Base-by-base conservation (phyloP, 768 basidiomycete genomes). In the Agaricus bisporus region DNA sequence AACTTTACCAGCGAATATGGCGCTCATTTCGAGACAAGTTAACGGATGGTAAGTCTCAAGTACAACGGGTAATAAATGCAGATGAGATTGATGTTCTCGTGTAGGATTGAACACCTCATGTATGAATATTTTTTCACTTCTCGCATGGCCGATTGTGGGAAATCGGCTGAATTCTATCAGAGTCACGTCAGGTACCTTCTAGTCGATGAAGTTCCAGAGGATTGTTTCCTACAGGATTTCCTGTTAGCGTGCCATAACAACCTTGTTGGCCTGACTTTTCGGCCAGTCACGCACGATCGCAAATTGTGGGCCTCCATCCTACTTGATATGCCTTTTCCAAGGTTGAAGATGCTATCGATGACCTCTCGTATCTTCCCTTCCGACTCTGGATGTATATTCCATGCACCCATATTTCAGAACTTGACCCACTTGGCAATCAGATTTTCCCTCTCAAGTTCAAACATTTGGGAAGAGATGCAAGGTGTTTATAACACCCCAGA, bases 81-180 rank as follows among this genome's bases (percentile, higher is more conserved):
- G 20, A 38, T 22, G 18, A 10, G 10, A 49, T n/a, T 3, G 4
- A 4, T 20, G 18, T 11, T 20, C 7, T 7, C n/a, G 17, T 17
- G n/a, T 26, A 52, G 51, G 51, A 38, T 45, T 26, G 43, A 52
- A 2, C 43, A 42, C 11, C 51, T 52, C 22, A 38, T 52, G 9
- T 52, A 52, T 15, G 8, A 22, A 35, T 26, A 18, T 20, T 45
- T 52, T 18, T 4, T 28, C 2, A 32, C 49, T 11, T 41, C 41
- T 14, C 41, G 26, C 28, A 9, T 17, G 9, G 3, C 44, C 22
- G 26, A 26, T 3, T 22, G 22, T 22, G 22, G 26, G 11, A 49
- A 49, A 28, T 17, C 39, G 8, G n/a, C 15, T 11, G 38, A 29
- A 5, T 49, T 49, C 37, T 49, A 49, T 28, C 11, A 12, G 22